Evolutionary conservation across 306 rosid species (phyloP), one percentile per base, ranked within the genome.

Genomic region (Hippophae rhamnoides): DNA sequence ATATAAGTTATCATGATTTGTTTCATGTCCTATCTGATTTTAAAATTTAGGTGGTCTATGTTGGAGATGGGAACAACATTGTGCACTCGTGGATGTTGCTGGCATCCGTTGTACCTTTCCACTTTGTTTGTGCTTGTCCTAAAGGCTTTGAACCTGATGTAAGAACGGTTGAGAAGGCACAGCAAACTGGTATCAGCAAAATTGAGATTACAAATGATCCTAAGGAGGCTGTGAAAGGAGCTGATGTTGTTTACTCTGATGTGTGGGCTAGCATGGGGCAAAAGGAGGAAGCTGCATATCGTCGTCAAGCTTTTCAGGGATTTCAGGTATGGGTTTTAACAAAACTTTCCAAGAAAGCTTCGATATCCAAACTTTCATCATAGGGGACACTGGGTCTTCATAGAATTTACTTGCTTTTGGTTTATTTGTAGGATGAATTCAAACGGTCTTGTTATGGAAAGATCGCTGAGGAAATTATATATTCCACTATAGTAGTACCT

Each of bases 261-360:
- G 95, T 88, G 65, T 93, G 97, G 97, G 95, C 99, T 47, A 88
- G 99, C 81, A 93, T 93, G 99, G 97, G 99, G 58, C 99, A 92
- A 74, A 92, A 92, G 79, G 99, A 92, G 67, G 99, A 88, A 78
- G 95, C 99, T 81, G 93, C 69, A 7, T 4, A 73, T 72, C 85
- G 99, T 2, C 89, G 75, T 41, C 72, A 85, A 78, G 89, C 52
- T 57, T 93, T 93, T 73, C 71, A 80, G 68, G 95, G 80, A 56
- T 93, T 93, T 80, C 99, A 93, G 97, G 99, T 88, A 74, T 38
- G 25, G 67, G 18, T 10, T 13, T n/a, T 13, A 57, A 51, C 61
- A n/a, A 41, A 40, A 23, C 26, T 7, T 13, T 18, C 10, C 43
- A 11, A 40, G 7, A 65, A 13, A 50, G 42, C 52, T 67, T 14